A percentile compares a stretch with the other conserved stretches of the same genome.
Conservation (phyloP, 306 rosid species). For the Trifolium subterraneum region DNA sequence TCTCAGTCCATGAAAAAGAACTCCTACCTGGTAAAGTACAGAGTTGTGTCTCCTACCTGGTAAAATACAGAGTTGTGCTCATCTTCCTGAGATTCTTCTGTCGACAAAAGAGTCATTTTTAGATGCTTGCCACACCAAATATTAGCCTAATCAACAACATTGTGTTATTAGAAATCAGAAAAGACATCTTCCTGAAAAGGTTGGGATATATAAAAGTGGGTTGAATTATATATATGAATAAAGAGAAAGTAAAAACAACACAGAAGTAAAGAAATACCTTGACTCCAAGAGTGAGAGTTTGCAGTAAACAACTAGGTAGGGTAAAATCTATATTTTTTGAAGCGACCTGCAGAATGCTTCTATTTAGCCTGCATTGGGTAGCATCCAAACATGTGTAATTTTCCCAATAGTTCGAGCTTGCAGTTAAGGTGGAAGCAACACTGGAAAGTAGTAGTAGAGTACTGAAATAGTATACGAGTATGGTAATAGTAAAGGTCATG, state of each 20-base stretch:
- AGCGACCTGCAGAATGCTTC: constrained; percentile 63
- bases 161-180: constrained; percentile 33
- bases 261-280: constrained; percentile 54
- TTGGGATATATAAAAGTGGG: constrained; percentile 17
- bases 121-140: constrained; percentile 87
- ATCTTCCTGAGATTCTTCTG: constrained; percentile 82
- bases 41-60: constrained; percentile 72
- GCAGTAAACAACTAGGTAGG: constrained; percentile 52
- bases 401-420: constrained; percentile 85
- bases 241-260: constrained; percentile 19
- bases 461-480: constrained; percentile 20
- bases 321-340: constrained; percentile 53
- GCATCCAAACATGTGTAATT: constrained; percentile 88
- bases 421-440: constrained; percentile 61
- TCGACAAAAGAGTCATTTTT: constrained; percentile 82
- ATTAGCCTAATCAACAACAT: constrained; percentile 59
- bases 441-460: constrained; percentile 36
- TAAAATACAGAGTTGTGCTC: constrained; percentile 74
- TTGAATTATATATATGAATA: constrained; percentile 1
- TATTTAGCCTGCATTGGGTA: constrained; percentile 81
- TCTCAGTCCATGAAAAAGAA: constrained; percentile 26
- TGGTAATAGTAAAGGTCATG: constrained; percentile 14
- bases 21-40: constrained; percentile 75
- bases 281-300: constrained; percentile 69
- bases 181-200: not conserved